Evolutionary conservation across 306 rosid species (phyloP), one percentile per base, ranked within the genome.

Genomic region (Dryas drummondii): DNA sequence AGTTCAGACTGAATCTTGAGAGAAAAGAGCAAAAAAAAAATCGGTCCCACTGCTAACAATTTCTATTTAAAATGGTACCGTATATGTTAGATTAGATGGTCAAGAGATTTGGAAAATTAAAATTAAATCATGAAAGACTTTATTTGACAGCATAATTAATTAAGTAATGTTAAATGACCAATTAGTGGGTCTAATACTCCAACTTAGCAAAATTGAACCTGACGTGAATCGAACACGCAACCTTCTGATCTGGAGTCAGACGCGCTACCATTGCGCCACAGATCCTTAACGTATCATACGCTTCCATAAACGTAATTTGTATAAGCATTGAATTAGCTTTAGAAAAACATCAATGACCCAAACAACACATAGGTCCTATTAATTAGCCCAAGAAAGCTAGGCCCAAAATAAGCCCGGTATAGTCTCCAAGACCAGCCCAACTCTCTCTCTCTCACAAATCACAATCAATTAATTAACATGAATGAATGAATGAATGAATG

Each of bases 221-320:
- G 76, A 73, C 68, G 76, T 73, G 68, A 73, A 73, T 73, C 76
- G 76, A 73, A 73, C 76, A 73, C 68, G 76, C 76, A 73, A 73
- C 76, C 76, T 73, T 73, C 76, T 73, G 82, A 78, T 72, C 82
- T 78, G 82, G 82, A 78, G 82, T 78, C 82, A 78, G 82, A 78
- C 77, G 82, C 76, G 76, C 76, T 73, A 73, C 76, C 76, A 73
- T 73, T 73, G 76, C 76, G 76, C 76, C 76, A 73, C 76, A 48
- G 76, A 73, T 73, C 76, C 76, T 32, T 32, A 2, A 32, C 1
- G 2, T 1, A 32, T 1, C 3, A 32, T 32, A 32, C 3, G 37
- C 37, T 32, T 32, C 37, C 37, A 32, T 32, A 32, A 32, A 32
- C 0, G 0, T 22, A 22, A 0, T 22, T 22, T 22, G 0, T 22